phyloP scores from a whole-genome alignment of 2,329 filamentous ascomycete species.

The Trichoderma atrobrunneum region DNA sequence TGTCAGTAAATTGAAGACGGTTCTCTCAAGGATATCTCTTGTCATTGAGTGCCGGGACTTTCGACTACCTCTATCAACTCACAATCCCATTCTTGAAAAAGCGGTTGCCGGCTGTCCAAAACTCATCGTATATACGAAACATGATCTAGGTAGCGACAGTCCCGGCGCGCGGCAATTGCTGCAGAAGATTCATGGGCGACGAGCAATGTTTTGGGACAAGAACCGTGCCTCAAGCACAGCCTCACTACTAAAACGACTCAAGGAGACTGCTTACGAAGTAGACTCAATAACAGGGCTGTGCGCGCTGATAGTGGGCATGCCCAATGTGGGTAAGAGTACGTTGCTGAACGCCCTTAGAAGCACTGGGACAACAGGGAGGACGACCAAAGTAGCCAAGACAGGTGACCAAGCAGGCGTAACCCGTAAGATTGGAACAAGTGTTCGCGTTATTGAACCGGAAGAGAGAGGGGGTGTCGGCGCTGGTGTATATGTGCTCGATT shows the following conservation, averaged over 20 bases:
- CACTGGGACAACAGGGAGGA: slow-evolving; percentile 51
- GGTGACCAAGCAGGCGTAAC: slow-evolving; percentile 89
- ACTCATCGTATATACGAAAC: slow-evolving; percentile 87
- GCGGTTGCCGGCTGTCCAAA: slow-evolving; percentile 69
- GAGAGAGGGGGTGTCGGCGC: slow-evolving; percentile 46
- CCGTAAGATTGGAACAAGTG: slow-evolving; percentile 75
- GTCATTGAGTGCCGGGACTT: slow-evolving; percentile 95
- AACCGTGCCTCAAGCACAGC: slow-evolving; percentile 33
- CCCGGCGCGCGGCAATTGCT: slow-evolving; percentile 29
- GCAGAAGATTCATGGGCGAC: slow-evolving; percentile 35
- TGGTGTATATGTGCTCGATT: slow-evolving; percentile 84
- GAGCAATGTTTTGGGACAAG: slow-evolving; percentile 46
- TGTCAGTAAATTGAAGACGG: slow-evolving; percentile 75
- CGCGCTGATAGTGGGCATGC: slow-evolving; percentile 91
- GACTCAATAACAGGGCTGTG: slow-evolving; percentile 75
- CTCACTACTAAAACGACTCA: slow-evolving; percentile 39
- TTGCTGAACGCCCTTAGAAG: slow-evolving; percentile 83
- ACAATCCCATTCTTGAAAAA: slow-evolving; percentile 85
- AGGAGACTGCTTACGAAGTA: slow-evolving; percentile 30
- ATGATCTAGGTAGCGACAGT: slow-evolving; percentile 61
- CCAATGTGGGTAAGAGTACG: slow-evolving; percentile 94
- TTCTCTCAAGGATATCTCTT: slow-evolving; percentile 77
- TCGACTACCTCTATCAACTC: slow-evolving; percentile 81
- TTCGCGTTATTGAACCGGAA: slow-evolving; percentile 63
- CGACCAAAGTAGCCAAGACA: slow-evolving; percentile 70